phyloP scores from a whole-genome alignment of 306 rosid species.

The Malus domestica region ASM211411v1 NC_041798.1:40285501-40286000 shows the following conservation, averaged over 20 bases:
- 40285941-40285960: no score
- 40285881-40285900: background rate
- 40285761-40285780: constrained; percentile 24
- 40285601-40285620: constrained; percentile 48
- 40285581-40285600: constrained; percentile 71
- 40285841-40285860: background rate
- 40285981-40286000: no score
- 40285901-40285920: no score
- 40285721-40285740: constrained; percentile 18
- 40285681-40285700: background rate
- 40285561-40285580: constrained; percentile 60
- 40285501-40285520: constrained; percentile 86
- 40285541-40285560: constrained; percentile 58
- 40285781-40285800: background rate
- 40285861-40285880: background rate
- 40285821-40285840: background rate
- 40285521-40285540: constrained; percentile 87
- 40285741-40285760: constrained; percentile 8
- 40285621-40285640: constrained; percentile 51
- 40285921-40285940: no score
- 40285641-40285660: constrained; percentile 50
- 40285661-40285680: background rate
- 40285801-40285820: background rate
- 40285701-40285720: constrained; percentile 17
- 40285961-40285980: no score